Conservation (phyloP, 306 rosid species). For the Vigna mungo region DNA sequence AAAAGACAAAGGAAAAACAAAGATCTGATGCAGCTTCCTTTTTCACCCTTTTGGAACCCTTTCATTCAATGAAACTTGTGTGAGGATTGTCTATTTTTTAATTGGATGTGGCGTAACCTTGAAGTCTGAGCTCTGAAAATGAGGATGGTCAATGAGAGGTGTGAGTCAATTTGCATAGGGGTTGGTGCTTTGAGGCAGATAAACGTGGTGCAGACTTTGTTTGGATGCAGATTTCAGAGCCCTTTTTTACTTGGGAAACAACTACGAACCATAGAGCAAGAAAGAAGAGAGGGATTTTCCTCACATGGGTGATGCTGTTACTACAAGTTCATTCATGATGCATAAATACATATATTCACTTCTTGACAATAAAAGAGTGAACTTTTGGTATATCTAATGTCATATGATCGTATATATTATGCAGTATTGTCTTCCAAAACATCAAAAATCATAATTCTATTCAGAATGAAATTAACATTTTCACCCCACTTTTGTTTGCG, state of each 20-base stretch:
- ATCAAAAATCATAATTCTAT: not conserved
- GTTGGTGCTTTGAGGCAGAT: conserved; percentile 47
- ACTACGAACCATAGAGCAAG: conserved; percentile 30
- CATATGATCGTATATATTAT: not conserved
- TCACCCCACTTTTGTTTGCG: not conserved
- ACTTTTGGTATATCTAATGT: not conserved
- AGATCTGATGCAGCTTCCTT: conserved; percentile 16
- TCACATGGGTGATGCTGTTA: conserved; percentile 30
- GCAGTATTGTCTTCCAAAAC: not conserved
- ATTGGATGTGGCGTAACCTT: conserved; percentile 8
- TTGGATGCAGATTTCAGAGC: conserved; percentile 45
- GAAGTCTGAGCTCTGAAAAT: conserved; percentile 57
- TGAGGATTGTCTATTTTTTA: not conserved
- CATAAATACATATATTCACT: not conserved
- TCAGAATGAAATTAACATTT: not conserved
- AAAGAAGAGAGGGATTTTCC: conserved; percentile 2
- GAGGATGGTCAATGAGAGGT: conserved; percentile 44
- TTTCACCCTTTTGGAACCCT: conserved; percentile 3
- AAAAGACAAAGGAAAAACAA: conserved; percentile 28
- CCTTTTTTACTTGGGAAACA: conserved; percentile 53
- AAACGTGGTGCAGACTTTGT: not conserved
- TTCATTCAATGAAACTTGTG: not conserved
- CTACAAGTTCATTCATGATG: conserved; percentile 6
- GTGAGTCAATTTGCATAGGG: conserved; percentile 56
- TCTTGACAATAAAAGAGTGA: not conserved